These are phyloP conservation scores for Syzygium aromaticum DNA, from an alignment of 345 rosid genomes.

Conservation along the genomic window DNA sequence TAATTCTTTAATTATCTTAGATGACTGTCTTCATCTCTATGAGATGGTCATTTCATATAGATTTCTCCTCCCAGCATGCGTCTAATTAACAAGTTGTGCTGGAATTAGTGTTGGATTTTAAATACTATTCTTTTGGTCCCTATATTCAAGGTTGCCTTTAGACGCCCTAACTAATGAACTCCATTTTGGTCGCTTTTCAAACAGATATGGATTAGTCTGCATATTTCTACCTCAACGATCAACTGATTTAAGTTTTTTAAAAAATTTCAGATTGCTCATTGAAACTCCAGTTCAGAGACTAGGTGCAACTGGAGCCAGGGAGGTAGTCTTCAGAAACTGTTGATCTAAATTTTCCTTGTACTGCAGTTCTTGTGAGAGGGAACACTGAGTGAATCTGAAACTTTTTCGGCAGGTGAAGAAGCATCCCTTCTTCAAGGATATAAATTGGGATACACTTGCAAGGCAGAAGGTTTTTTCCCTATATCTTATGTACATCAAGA, in stretches of 20 bases:
- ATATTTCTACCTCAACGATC: not conserved
- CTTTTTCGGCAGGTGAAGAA: conserved; percentile 54
- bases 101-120: not conserved
- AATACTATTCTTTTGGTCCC: not conserved
- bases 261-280: conserved; percentile 61
- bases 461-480: conserved; percentile 64
- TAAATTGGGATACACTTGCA: conserved; percentile 93
- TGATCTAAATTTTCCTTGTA: not conserved
- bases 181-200: not conserved
- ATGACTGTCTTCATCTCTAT: not conserved
- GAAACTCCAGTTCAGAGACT: conserved; percentile 86
- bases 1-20: not conserved
- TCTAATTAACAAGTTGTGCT: not conserved
- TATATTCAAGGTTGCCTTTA: not conserved
- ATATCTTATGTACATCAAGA: not conserved
- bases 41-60: not conserved
- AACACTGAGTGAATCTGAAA: not conserved
- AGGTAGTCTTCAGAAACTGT: conserved; percentile 38
- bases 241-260: not conserved
- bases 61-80: not conserved
- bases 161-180: not conserved
- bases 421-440: conserved; percentile 76
- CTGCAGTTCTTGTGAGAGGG: not conserved
- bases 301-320: conserved; percentile 85
- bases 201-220: not conserved